A percentile compares a stretch with the other conserved stretches of the same genome.
These are phyloP conservation scores for Zopfochytrium polystomum DNA, from an alignment of 371 early-diverging fungal genomes.

Conservation along the genomic window DNA sequence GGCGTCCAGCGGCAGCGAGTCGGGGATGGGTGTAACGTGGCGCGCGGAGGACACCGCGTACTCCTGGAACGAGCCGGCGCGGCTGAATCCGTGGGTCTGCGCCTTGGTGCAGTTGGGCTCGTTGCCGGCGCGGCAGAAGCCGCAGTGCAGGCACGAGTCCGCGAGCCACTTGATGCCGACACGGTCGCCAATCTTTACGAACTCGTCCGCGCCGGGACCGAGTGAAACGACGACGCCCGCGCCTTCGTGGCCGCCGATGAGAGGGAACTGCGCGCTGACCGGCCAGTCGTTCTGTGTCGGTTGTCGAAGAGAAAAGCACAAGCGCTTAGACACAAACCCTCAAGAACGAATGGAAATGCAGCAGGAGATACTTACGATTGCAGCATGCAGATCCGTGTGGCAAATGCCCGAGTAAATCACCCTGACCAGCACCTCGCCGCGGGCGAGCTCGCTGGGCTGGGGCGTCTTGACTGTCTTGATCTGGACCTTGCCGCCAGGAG, in stretches of 20 bases:
- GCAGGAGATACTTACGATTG: not conserved
- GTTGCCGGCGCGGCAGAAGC: conserved; percentile 13
- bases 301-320: too few species aligned
- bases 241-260: conserved; percentile 69
- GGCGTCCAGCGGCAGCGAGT: conserved; percentile 45
- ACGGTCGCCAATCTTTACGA: conserved; percentile 54
- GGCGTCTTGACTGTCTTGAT: not conserved
- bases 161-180: conserved; percentile 29
- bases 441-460: not conserved
- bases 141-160: conserved; percentile 24
- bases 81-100: not conserved
- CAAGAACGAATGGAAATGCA: too few species aligned
- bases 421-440: not conserved
- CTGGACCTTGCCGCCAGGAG: not conserved
- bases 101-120: conserved; percentile 36
- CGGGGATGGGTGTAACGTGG: conserved; percentile 57
- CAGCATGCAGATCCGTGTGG: conserved; percentile 24
- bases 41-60: conserved; percentile 30
- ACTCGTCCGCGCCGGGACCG: conserved; percentile 47
- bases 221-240: conserved; percentile 17
- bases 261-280: conserved; percentile 62
- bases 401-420: conserved; percentile 23
- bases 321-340: too few species aligned
- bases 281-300: conserved; percentile 50
- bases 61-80: conserved; percentile 39